phyloP scores from a whole-genome alignment of 164 flowering plant species.

The Tinospora cordifolia region DNA sequence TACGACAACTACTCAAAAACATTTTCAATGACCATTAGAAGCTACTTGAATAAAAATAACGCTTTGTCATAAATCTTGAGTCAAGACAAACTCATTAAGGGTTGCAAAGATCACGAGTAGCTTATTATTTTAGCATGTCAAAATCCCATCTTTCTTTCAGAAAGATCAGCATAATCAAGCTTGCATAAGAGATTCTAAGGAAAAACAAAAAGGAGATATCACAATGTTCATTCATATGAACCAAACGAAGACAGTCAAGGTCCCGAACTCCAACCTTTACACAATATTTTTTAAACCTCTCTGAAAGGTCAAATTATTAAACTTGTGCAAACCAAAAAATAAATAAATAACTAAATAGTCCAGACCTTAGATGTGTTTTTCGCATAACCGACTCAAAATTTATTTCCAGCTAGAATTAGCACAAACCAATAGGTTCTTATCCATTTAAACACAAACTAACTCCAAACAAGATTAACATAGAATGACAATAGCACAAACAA shows the following conservation, averaged over 20 bases:
- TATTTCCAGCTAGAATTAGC: neutral
- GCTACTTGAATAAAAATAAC: neutral
- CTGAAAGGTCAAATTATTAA: neutral
- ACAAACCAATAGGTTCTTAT: too few relatives aligned
- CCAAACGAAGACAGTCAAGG: neutral
- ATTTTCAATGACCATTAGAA: neutral
- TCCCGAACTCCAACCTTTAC: neutral
- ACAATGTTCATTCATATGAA: neutral
- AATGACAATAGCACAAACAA: neutral
- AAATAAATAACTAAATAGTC: too few relatives aligned
- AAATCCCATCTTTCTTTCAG: neutral
- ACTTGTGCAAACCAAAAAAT: neutral
- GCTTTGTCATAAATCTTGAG: neutral
- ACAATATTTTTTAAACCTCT: neutral
- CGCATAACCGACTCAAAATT: neutral
- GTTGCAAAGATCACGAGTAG: neutral
- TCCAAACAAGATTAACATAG: too few relatives aligned
- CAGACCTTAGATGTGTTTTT: too few relatives aligned
- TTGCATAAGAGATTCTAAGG: too few relatives aligned
- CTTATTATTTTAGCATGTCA: neutral
- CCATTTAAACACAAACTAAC: too few relatives aligned
- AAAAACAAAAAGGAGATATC: neutral
- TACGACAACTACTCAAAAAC: neutral
- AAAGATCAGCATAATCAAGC: too few relatives aligned
- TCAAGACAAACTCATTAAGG: neutral